These are phyloP conservation scores for Baeospora myosura DNA, from an alignment of 1,284 basidiomycete species.

Conservation along the genomic window DNA sequence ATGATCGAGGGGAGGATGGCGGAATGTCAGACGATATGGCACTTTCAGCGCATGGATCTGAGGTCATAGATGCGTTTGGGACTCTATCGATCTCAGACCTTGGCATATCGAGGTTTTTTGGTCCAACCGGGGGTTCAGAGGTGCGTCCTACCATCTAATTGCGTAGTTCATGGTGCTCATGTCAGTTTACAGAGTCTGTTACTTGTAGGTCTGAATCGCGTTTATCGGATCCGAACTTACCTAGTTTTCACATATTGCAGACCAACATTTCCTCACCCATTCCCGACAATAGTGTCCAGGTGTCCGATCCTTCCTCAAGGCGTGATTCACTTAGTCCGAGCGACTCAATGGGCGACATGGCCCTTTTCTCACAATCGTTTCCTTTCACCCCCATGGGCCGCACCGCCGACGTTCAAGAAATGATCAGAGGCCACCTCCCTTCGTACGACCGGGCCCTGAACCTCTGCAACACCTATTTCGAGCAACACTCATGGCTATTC, in stretches of 20 bases:
- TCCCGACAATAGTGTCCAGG: too few species aligned
- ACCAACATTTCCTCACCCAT: conserved; percentile 1
- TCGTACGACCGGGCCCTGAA: conserved; percentile 36
- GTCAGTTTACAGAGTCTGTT: conserved; percentile 24
- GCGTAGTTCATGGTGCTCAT: conserved; percentile 4
- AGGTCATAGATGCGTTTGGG: conserved; percentile 49
- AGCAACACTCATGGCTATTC: conserved; percentile 55
- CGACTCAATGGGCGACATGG: conserved; percentile 30
- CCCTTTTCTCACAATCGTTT: conserved; percentile 52
- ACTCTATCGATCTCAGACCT: conserved; percentile 56
- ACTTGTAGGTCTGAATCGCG: conserved; percentile 17
- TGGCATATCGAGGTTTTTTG: conserved; percentile 57
- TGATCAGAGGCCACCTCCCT: conserved; percentile 49
- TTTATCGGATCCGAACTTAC: background rate
- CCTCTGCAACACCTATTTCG: conserved; percentile 45
- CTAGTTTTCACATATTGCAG: conserved; percentile 3
- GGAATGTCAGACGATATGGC: conserved; percentile 14
- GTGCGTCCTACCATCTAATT: conserved; percentile 27
- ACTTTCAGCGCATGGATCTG: conserved; percentile 22
- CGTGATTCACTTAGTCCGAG: conserved; percentile 26
- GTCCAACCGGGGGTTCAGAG: conserved; percentile 56
- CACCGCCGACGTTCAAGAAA: conserved; percentile 33
- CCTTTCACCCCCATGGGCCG: conserved; percentile 58
- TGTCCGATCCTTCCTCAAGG: conserved; percentile 23
- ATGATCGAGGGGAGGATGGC: conserved; percentile 28